Percentiles rank a stretch among this genome's conserved stretches.
Evolutionary conservation across 805 yeast genomes (phyloP).

Genomic region (Hanseniaspora lindneri): DNA sequence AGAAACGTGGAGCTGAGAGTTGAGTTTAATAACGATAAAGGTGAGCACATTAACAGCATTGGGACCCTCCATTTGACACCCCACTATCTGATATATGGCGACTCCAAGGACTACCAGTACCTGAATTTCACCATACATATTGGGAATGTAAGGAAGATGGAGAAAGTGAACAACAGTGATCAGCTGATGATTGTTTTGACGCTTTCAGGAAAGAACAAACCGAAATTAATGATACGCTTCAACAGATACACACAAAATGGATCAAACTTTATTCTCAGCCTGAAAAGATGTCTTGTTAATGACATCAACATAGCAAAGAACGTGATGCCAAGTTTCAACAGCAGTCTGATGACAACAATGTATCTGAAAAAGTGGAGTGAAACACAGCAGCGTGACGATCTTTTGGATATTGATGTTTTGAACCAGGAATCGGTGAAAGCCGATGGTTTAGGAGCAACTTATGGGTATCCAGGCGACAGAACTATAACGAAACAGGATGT

Average conservation of each 20-base stretch:
- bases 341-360: neutral
- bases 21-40: slow-evolving; percentile 12
- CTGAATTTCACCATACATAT: slow-evolving; percentile 63
- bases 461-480: slow-evolving; percentile 84
- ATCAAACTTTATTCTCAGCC: slow-evolving; percentile 54
- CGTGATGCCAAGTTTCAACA: slow-evolving; percentile 28
- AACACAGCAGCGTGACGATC: slow-evolving; percentile 35
- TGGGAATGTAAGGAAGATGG: slow-evolving; percentile 71
- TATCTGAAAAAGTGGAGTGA: neutral
- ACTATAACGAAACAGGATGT: slow-evolving; percentile 64
- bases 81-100: slow-evolving; percentile 64
- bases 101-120: slow-evolving; percentile 53
- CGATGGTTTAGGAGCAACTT: slow-evolving; percentile 78
- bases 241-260: slow-evolving; percentile 50
- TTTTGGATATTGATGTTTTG: slow-evolving; percentile 30
- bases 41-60: slow-evolving; percentile 1
- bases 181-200: slow-evolving; percentile 66
- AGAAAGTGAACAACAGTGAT: slow-evolving; percentile 67
- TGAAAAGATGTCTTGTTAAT: slow-evolving; percentile 49
- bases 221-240: neutral
- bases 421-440: slow-evolving; percentile 40
- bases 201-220: slow-evolving; percentile 47
- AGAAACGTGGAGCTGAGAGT: slow-evolving; percentile 16
- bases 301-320: slow-evolving; percentile 52
- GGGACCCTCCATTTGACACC: slow-evolving; percentile 60